Evolutionary conservation across 2,329 filamentous ascomycete species (phyloP).

Genomic region (Ascochyta rabiei): DNA sequence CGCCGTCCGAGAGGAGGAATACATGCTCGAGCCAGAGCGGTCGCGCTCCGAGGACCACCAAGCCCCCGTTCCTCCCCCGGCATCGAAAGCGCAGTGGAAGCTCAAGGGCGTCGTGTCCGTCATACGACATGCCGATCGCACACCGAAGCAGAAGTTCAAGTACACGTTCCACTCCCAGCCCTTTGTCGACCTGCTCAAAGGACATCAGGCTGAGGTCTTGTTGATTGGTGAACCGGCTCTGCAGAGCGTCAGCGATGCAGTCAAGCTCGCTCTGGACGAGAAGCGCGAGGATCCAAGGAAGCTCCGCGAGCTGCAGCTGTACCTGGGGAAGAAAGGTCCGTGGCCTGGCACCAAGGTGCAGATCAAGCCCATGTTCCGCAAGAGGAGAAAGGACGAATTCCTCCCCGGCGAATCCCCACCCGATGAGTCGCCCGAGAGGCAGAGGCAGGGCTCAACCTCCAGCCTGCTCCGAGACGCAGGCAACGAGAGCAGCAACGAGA

Average conservation of each 20-base stretch:
- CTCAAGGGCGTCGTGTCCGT: slow-evolving; percentile 97
- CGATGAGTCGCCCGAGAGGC: slow-evolving; percentile 39
- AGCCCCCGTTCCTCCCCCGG: slow-evolving; percentile 53
- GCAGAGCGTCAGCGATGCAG: slow-evolving; percentile 85
- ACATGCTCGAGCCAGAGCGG: slow-evolving; percentile 24
- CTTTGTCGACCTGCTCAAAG: slow-evolving; percentile 92
- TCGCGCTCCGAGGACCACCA: slow-evolving; percentile 42
- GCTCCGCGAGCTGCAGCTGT: slow-evolving; percentile 82
- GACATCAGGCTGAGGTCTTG: slow-evolving; percentile 94
- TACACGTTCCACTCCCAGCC: slow-evolving; percentile 98
- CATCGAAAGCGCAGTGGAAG: slow-evolving; percentile 93
- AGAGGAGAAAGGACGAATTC: slow-evolving; percentile 72
- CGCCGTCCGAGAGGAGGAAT: slow-evolving; percentile 33
- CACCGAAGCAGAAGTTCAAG: slow-evolving; percentile 99
- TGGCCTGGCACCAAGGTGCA: slow-evolving; percentile 98
- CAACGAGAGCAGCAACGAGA: slow-evolving; percentile 19
- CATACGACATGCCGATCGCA: slow-evolving; percentile 93
- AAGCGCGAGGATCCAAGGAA: slow-evolving; percentile 86
- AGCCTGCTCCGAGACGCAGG: slow-evolving; percentile 33
- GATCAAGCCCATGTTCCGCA: slow-evolving; percentile 99
- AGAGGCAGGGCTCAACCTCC: slow-evolving; percentile 23
- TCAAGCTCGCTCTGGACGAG: slow-evolving; percentile 77
- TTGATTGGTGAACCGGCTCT: slow-evolving; percentile 90
- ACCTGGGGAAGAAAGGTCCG: slow-evolving; percentile 86
- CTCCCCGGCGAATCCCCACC: slow-evolving; percentile 39